Conservation (phyloP, 2,329 filamentous ascomycete species). For the Remersonia thermophila region DNA sequence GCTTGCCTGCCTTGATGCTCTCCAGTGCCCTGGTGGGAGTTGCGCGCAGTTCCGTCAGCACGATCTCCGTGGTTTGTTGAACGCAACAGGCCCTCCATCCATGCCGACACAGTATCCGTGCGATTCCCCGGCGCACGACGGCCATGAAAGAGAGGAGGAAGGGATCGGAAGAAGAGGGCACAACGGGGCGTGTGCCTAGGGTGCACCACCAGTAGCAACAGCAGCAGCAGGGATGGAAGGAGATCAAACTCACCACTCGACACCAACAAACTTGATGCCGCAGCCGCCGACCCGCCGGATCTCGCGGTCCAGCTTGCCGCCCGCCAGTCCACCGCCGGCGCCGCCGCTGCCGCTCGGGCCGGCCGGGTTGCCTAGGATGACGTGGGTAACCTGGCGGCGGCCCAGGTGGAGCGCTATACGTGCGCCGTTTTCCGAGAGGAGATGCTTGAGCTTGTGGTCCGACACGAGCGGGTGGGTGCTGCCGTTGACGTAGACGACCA, state of each 20-base stretch:
- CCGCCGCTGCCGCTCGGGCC: constrained; percentile 29
- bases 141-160: too few species aligned
- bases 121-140: too few species aligned
- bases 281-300: constrained; percentile 54
- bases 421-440: constrained; percentile 65
- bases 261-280: constrained; percentile 65
- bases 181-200: too few species aligned
- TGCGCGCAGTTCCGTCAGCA: background rate
- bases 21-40: constrained; percentile 55
- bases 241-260: constrained; percentile 53
- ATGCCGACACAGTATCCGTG: too few species aligned
- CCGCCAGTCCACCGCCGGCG: constrained; percentile 63
- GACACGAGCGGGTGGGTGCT: constrained; percentile 71
- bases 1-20: constrained; percentile 62
- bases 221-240: background rate
- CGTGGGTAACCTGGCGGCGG: constrained; percentile 68
- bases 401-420: constrained; percentile 57
- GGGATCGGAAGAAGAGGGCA: too few species aligned
- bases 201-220: too few species aligned
- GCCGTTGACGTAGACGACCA: constrained; percentile 77
- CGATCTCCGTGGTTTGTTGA: too few species aligned
- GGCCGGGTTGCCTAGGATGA: constrained; percentile 59
- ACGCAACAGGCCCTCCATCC: too few species aligned
- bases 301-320: constrained; percentile 70
- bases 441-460: constrained; percentile 72